Evolutionary conservation across 768 basidiomycete species (phyloP), one percentile per base, ranked within the genome.

Genomic region (Goffeauzyma gilvescens): DNA sequence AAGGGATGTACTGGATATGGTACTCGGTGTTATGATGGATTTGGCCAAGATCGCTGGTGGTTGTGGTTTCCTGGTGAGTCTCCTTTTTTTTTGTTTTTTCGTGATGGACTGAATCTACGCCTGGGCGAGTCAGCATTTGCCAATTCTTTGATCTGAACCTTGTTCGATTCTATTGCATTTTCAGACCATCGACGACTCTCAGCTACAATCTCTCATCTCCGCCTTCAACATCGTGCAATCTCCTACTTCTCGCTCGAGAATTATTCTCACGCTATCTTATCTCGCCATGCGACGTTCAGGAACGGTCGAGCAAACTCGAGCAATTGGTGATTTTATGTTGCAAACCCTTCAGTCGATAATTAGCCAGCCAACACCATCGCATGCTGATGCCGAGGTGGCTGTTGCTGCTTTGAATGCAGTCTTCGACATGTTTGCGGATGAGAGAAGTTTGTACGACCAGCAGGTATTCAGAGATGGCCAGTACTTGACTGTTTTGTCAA

Each of bases 371-470:
- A n/a, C n/a, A n/a, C n/a, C n/a, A n/a, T 27, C 17, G 13, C 4
- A 9, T 1, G 13, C 42, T 64, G 61, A 44, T 46, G 60, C 66
- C 45, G 65, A 60, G 6, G 28, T 44, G 26, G 67, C 80, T 40
- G 70, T 93, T 20, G 82, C 87, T 54, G 74, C 75, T 1, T 68
- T 73, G 7, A 84, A 86, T 12, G 81, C 81, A 20, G 67, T 93
- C 33, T 81, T 93, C 45, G 87, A 93, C 58, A 83, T 90, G 39
- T 95, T 81, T 60, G 83, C 86, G 3, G 87, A 95, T 64, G 87
- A 95, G 63, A 70, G 64, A 6, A 61, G 74, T 41, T 71, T 78
- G 0, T 86, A 81, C 56, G 87, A 95, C 50, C 28, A 34, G 13
- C 50, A 46, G 8, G 66, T 66, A n/a, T 68, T 68, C 42, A 51